Evolutionary conservation across 2,329 filamentous ascomycete species (phyloP).

Genomic region (Paraconiothyrium brasiliense): DNA sequence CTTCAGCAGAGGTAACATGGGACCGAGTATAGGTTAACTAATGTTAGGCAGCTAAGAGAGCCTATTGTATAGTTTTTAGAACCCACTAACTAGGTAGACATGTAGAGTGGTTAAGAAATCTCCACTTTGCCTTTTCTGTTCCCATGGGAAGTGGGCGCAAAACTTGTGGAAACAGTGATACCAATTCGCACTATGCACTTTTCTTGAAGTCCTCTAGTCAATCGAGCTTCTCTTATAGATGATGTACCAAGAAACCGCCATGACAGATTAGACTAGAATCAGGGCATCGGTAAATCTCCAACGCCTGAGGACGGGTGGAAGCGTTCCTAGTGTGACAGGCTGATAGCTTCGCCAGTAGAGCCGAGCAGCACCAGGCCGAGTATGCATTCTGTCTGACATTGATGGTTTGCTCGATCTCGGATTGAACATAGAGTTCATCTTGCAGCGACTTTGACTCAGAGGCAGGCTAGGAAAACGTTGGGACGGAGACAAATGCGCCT

Average conservation of each 20-base stretch:
- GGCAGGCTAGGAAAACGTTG: conserved; percentile 70
- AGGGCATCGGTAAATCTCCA: conserved; percentile 64
- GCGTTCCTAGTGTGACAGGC: conserved; percentile 68
- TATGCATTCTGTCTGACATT: conserved; percentile 68
- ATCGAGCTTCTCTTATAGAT: conserved; percentile 68
- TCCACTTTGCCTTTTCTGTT: no score
- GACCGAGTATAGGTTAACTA: no score
- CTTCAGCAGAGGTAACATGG: no score
- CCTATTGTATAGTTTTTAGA: no score
- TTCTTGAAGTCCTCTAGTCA: conserved; percentile 65
- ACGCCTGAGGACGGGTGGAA: conserved; percentile 64
- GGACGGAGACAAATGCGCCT: conserved; percentile 57
- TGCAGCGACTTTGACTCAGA: conserved; percentile 57
- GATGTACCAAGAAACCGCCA: conserved; percentile 71
- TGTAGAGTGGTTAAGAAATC: no score
- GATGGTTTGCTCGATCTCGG: conserved; percentile 67
- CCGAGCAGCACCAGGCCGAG: conserved; percentile 70
- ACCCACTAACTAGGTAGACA: no score
- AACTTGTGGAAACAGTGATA: conserved; percentile 31
- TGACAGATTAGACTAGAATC: conserved; percentile 67
- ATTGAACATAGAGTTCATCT: conserved; percentile 65
- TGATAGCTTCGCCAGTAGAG: conserved; percentile 71
- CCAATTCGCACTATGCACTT: conserved; percentile 69
- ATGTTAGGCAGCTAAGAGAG: no score
- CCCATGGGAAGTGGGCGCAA: no score